Conservation (phyloP, 352 stramenopile genomes). For the Plasmopara viticola region DNA sequence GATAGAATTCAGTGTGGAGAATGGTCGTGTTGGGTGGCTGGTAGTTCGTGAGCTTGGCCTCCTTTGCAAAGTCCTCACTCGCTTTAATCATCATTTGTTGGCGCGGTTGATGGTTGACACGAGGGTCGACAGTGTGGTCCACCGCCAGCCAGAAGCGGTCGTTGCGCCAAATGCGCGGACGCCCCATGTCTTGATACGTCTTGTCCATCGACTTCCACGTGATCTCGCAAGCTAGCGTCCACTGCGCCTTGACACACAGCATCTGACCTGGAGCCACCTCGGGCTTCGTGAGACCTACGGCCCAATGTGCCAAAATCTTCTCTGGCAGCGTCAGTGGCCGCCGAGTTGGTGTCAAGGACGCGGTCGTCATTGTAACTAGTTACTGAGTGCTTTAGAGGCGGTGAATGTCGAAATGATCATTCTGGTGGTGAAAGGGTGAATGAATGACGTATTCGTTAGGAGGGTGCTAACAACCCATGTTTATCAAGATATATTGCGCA, state of each 20-base stretch:
- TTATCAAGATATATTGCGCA: no score
- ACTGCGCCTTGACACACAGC: conserved; percentile 81
- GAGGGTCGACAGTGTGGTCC: conserved; percentile 79
- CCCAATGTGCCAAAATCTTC: conserved; percentile 78
- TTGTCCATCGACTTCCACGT: conserved; percentile 89
- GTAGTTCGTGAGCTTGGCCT: conserved; percentile 76
- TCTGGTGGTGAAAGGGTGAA: no score
- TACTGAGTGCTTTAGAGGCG: background rate
- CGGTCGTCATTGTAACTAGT: conserved; percentile 9
- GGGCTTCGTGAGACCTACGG: conserved; percentile 59
- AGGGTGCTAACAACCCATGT: no score
- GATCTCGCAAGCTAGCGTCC: conserved; percentile 81
- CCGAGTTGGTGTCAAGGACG: conserved; percentile 17
- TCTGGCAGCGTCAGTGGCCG: conserved; percentile 72
- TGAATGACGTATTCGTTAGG: no score
- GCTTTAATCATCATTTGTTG: conserved; percentile 88
- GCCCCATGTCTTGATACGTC: conserved; percentile 82
- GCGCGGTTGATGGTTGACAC: conserved; percentile 72
- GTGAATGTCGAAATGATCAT: conserved; percentile 19
- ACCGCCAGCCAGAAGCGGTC: conserved; percentile 85
- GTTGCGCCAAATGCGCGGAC: conserved; percentile 76
- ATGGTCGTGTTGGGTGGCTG: conserved; percentile 83
- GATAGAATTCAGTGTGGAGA: conserved; percentile 84
- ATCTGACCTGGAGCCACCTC: conserved; percentile 65
- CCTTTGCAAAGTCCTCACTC: conserved; percentile 73